Percentiles rank a stretch among this genome's conserved stretches.
These are phyloP conservation scores for Citrus sp. DNA, from an alignment of 345 rosid species.

Conservation along the genomic window DNA sequence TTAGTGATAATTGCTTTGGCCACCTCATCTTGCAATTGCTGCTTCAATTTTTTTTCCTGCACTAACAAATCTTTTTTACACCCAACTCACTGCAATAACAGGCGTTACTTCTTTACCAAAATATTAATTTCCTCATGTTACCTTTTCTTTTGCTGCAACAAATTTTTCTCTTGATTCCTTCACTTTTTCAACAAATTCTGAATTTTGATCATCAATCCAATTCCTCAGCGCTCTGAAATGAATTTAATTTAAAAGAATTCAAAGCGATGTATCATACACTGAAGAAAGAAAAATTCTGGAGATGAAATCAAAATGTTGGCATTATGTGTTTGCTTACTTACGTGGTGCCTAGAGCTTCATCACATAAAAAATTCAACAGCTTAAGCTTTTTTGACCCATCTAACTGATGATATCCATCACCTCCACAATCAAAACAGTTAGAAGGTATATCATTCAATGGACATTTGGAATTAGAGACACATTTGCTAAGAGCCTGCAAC, in stretches of 20 bases:
- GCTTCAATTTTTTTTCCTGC: slow-evolving; percentile 61
- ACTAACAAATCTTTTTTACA: not conserved
- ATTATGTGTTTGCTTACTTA: slow-evolving; percentile 32
- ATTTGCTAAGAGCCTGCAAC: slow-evolving; percentile 48
- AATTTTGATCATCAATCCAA: slow-evolving; percentile 60
- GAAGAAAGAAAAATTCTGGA: not conserved
- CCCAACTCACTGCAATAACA: not conserved
- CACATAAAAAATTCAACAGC: slow-evolving; percentile 64
- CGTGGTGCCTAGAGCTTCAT: slow-evolving; percentile 59
- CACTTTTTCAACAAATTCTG: slow-evolving; percentile 29
- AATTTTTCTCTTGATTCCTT: slow-evolving; percentile 54
- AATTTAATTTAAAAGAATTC: not conserved
- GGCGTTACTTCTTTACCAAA: not conserved
- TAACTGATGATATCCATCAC: slow-evolving; percentile 41
- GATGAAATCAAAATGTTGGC: not conserved
- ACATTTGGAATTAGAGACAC: slow-evolving; percentile 38
- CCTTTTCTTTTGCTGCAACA: slow-evolving; percentile 61
- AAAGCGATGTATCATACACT: not conserved
- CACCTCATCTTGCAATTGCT: slow-evolving; percentile 51
- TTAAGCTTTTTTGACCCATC: slow-evolving; percentile 39
- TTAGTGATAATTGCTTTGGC: slow-evolving; percentile 49
- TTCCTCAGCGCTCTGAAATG: slow-evolving; percentile 42
- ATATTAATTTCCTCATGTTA: slow-evolving; percentile 12
- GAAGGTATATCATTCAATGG: slow-evolving; percentile 31
- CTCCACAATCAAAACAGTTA: slow-evolving; percentile 32